Conservation (phyloP, 306 rosid genomes). For the Benincasa hispida region DNA sequence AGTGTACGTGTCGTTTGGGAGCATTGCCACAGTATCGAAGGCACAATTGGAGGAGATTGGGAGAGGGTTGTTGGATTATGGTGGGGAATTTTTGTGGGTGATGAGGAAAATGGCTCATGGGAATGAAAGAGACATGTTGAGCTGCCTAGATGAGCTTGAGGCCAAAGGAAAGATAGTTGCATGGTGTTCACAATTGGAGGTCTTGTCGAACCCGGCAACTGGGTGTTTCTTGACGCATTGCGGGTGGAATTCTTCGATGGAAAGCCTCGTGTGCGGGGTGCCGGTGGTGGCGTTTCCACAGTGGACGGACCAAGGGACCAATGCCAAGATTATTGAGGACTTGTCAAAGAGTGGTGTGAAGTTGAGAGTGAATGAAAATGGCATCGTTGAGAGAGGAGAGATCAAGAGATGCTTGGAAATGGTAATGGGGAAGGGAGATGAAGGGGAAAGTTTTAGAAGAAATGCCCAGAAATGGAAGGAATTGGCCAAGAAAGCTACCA, state of each 20-base stretch:
- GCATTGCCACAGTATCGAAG: not conserved
- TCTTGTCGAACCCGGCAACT: not conserved
- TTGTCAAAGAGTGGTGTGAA: not conserved
- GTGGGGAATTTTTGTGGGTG: slow-evolving; percentile 24
- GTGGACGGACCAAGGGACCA: slow-evolving; percentile 10
- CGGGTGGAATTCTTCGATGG: slow-evolving; percentile 13
- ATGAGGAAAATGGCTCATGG: not conserved
- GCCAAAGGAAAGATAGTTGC: slow-evolving; percentile 2
- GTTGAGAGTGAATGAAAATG: not conserved
- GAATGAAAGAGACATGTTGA: not conserved
- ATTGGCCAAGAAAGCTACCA: slow-evolving; percentile 9
- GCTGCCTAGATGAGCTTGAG: slow-evolving; percentile 10
- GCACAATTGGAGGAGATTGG: slow-evolving; percentile 51
- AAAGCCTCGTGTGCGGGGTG: slow-evolving; percentile 6
- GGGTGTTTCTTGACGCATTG: slow-evolving; percentile 10
- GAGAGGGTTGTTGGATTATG: slow-evolving; percentile 28
- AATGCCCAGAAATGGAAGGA: slow-evolving; percentile 26
- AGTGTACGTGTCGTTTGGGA: slow-evolving; percentile 13
- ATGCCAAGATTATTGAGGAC: slow-evolving; percentile 8
- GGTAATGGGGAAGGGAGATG: slow-evolving; percentile 7
- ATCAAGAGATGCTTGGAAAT: slow-evolving; percentile 13
- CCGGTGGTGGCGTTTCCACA: slow-evolving; percentile 14
- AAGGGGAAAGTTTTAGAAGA: slow-evolving; percentile 9
- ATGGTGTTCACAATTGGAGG: slow-evolving; percentile 11
- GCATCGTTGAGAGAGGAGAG: slow-evolving; percentile 5